Base-by-base conservation (phyloP, 768 basidiomycete species). In the Kwoniella mangroviensis region DNA sequence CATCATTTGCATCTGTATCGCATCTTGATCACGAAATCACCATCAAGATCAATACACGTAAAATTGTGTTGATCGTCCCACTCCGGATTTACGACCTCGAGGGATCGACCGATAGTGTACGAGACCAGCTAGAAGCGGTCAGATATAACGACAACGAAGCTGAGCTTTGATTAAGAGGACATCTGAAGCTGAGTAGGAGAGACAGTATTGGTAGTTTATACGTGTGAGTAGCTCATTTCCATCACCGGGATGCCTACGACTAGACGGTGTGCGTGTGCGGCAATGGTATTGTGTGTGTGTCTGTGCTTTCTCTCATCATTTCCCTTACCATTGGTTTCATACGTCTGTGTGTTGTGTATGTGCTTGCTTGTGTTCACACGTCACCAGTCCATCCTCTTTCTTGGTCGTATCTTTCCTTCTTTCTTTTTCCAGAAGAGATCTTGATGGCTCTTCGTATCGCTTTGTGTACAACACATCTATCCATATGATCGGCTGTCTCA, bases 41-140 rank as follows among this genome's bases (percentile, higher is more conserved):
- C 42, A 43, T 43, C 42, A 43, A 43, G 42, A 43, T 43, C 45
- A 49, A 49, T 49, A 49, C 13, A 12, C 34, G 0, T 34, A 34
- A 34, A 34, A 19, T 49, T 19, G 45, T 15, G 45, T 19, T 49
- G 19, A 54, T 54, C 53, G 6, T 24, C 21, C 53, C 19, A 21
- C 24, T 54, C 24, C 53, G 24, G 53, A 9, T 57, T 15, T 10
- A 26, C 58, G 19, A 41, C 58, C 58, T 60, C 22, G 58, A 60
- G 42, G 58, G 58, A 60, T 60, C 26, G 58, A 60, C 40, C 10
- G n/a, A 19, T 24, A 42, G 5, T 19, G 45, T 34, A 1, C 28
- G 19, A 54, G 53, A 60, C 58, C 58, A 60, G 58, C 58, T 60
- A 41, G 58, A 60, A 60, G 58, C 58, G 41, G 58, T 60, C 58